Evolutionary conservation across 2,329 filamentous ascomycete species (phyloP), one percentile per base, ranked within the genome.

Genomic region (Calonectria hongkongensis): DNA sequence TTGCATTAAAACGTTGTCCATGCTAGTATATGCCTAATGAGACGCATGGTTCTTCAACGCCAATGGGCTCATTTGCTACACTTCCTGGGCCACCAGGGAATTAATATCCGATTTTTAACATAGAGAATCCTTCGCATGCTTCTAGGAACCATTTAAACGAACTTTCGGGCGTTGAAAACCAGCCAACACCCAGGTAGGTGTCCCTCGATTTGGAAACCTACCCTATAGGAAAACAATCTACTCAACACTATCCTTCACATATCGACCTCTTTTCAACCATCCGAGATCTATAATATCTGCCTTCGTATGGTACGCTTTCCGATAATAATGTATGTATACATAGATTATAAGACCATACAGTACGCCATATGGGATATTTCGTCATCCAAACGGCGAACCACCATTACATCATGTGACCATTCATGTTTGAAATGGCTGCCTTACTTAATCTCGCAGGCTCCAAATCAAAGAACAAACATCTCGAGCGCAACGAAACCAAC

Each of bases 341-440:
- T 7, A 10, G 10, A 21, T 12, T 13, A 13, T 8, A 25, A 4
- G 4, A 16, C n/a, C 10, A 12, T 48, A 9, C 45, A 48, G 21
- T 15, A 60, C 27, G 7, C 16, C 13, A 41, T 25, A 21, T 2
- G 13, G 27, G 27, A 13, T 8, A 60, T 60, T 60, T 48, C 69
- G 74, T 74, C 73, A 78, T 45, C 41, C 2, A 21, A 65, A 77
- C 69, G 76, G 74, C 74, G 68, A 9, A 30, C 30, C 25, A 33
- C 3, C 8, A 3, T 47, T 21, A 48, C 56, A 77, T 78, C 76
- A 78, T 75, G 75, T 78, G 76, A 78, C 76, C 39, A 48, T 28
- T 63, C 21, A 47, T 41, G 28, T 28, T 15, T 15, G 25, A 36
- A 10, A 33, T 33, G 27, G 18, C 21, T 13, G 25, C 21, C 15